Evolutionary conservation across 495 filamentous ascomycete genomes (phyloP).

Genomic region (Hypoxylon lienhwacheense): DNA sequence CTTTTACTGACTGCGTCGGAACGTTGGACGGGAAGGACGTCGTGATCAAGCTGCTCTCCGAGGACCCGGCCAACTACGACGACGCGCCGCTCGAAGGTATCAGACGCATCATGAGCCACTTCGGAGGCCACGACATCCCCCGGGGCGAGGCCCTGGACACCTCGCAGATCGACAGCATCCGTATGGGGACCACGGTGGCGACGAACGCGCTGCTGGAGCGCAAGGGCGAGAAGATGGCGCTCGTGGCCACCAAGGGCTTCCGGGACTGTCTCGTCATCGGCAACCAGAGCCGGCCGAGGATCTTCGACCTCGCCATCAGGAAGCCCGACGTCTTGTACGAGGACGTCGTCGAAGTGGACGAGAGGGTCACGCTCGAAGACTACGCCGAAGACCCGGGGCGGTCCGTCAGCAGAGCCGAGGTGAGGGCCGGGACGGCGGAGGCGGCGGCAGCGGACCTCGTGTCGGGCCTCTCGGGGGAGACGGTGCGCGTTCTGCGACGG

Average conservation of each 20-base stretch:
- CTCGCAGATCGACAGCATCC: slow-evolving; percentile 76
- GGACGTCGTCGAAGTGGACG: slow-evolving; percentile 74
- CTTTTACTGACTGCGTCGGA: slow-evolving; percentile 72
- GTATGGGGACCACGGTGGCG: slow-evolving; percentile 89
- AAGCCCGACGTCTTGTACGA: slow-evolving; percentile 81
- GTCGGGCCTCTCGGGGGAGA: slow-evolving; percentile 67
- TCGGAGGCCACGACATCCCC: slow-evolving; percentile 72
- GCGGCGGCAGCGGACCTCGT: slow-evolving; percentile 58
- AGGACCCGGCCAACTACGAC: slow-evolving; percentile 83
- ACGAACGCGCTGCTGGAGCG: slow-evolving; percentile 89
- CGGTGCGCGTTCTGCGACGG: slow-evolving; percentile 65
- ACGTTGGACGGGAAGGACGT: slow-evolving; percentile 66
- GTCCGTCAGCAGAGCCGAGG: slow-evolving; percentile 51
- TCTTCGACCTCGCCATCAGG: slow-evolving; percentile 79
- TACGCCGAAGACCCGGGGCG: slow-evolving; percentile 80
- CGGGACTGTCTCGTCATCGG: slow-evolving; percentile 87
- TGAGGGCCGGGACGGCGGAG: slow-evolving; percentile 49
- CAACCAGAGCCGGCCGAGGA: slow-evolving; percentile 79
- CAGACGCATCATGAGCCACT: slow-evolving; percentile 81
- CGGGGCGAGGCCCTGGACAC: slow-evolving; percentile 84
- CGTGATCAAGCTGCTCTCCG: slow-evolving; percentile 86
- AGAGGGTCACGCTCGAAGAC: slow-evolving; percentile 84
- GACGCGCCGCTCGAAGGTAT: slow-evolving; percentile 93
- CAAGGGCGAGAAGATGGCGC: slow-evolving; percentile 88
- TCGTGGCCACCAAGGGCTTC: slow-evolving; percentile 93